Evolutionary conservation across 2,329 filamentous ascomycete genomes (phyloP).

Genomic region (Daldinia sp.): DNA sequence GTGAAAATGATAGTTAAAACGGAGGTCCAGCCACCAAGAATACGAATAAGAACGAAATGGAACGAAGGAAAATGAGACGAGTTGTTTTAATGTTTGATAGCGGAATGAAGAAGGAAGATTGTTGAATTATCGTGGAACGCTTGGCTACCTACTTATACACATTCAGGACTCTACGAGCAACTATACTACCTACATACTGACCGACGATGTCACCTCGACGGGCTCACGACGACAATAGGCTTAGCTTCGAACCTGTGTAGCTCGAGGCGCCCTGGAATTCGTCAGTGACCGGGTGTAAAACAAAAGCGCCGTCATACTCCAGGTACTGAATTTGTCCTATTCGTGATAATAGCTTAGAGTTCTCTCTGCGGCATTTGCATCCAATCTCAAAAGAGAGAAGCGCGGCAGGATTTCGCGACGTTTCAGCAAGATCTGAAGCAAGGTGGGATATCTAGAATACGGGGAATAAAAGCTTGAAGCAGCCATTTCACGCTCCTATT

Average conservation of each 20-base stretch:
- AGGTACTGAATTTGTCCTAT: slow-evolving; percentile 12
- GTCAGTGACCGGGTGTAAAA: slow-evolving; percentile 31
- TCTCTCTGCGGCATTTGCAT: slow-evolving; percentile 17
- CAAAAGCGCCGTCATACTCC: slow-evolving; percentile 19
- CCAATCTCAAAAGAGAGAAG: slow-evolving; percentile 6
- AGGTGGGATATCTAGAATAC: slow-evolving; percentile 31
- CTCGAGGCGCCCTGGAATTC: slow-evolving; percentile 19
- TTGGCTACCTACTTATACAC: slow-evolving; percentile 41
- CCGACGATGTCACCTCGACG: neutral
- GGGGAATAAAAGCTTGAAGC: slow-evolving; percentile 24
- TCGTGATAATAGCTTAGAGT: slow-evolving; percentile 11
- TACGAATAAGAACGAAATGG: slow-evolving; percentile 27
- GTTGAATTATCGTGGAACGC: slow-evolving; percentile 13
- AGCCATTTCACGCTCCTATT: slow-evolving; percentile 12
- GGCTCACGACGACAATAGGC: neutral
- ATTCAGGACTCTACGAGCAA: neutral
- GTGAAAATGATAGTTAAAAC: slow-evolving; percentile 23
- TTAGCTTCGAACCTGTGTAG: slow-evolving; percentile 11
- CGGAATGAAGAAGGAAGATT: slow-evolving; percentile 32
- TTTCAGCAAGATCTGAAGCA: slow-evolving; percentile 39
- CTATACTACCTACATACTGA: neutral
- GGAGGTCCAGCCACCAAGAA: slow-evolving; percentile 41
- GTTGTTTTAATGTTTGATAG: slow-evolving; percentile 28
- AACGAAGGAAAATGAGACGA: slow-evolving; percentile 33
- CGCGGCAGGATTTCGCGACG: slow-evolving; percentile 37